Conservation (phyloP, 768 basidiomycete genomes). For the Postia placenta region DNA sequence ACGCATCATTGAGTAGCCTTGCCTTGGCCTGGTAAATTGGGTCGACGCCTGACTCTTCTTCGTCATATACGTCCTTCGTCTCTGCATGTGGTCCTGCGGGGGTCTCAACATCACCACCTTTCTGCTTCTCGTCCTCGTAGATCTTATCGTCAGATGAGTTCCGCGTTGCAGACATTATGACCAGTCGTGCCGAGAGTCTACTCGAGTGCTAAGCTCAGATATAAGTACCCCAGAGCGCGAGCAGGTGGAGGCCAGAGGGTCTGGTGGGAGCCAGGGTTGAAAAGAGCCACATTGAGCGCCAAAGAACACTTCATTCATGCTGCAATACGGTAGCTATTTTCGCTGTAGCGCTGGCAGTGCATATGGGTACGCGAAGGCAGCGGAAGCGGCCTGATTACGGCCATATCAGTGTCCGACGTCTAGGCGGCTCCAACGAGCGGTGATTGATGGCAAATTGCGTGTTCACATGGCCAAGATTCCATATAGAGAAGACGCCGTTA, state of each 20-base stretch:
- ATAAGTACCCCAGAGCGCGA: neutral
- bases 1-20: conserved; percentile 36
- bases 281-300: neutral
- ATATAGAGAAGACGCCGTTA: no score
- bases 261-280: neutral
- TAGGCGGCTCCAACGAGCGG: no score
- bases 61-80: conserved; percentile 27
- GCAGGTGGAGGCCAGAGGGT: no score
- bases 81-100: neutral
- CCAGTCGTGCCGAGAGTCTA: neutral
- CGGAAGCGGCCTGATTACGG: no score
- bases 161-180: neutral
- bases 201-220: neutral
- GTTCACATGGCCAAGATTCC: no score
- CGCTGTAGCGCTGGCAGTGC: no score
- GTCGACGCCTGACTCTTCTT: conserved; percentile 29
- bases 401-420: no score
- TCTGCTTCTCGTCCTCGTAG: conserved; percentile 1
- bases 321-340: no score
- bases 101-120: neutral
- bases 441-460: no score
- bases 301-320: neutral
- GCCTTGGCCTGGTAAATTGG: conserved; percentile 47
- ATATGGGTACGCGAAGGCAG: no score
- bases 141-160: conserved; percentile 2